Conservation (phyloP, 441 rosid genomes). For the Raphanus hybrid region DNA sequence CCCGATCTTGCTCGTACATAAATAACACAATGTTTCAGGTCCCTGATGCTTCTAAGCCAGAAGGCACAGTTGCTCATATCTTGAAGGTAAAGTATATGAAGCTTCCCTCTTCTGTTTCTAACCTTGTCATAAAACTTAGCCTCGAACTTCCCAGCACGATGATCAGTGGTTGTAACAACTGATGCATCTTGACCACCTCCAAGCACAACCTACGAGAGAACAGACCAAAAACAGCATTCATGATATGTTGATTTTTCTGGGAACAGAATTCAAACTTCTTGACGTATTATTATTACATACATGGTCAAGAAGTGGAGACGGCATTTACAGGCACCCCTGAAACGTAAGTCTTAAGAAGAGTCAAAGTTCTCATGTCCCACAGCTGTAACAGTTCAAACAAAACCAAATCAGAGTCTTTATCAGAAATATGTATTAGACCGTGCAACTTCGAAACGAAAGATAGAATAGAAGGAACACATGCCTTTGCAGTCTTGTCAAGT, state of each 20-base stretch:
- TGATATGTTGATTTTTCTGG: too few species aligned
- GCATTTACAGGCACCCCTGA: slow-evolving; percentile 53
- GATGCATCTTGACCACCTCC: slow-evolving; percentile 99
- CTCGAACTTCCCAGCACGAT: slow-evolving; percentile 30
- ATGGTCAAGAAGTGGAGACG: slow-evolving; percentile 91
- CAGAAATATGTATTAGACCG: background rate
- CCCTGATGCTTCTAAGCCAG: slow-evolving; percentile 85
- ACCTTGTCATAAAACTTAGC: slow-evolving; percentile 30
- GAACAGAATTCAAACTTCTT: background rate
- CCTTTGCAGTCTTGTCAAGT: slow-evolving; percentile 95
- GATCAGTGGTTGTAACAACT: slow-evolving; percentile 60
- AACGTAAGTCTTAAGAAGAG: slow-evolving; percentile 26
- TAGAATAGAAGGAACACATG: slow-evolving; percentile 20
- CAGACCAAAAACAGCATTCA: background rate
- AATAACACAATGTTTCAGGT: slow-evolving; percentile 76
- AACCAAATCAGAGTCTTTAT: slow-evolving; percentile 17
- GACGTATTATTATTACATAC: slow-evolving; percentile 47
- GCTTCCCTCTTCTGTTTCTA: background rate
- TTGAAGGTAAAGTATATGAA: slow-evolving; percentile 57
- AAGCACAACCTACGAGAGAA: slow-evolving; percentile 69
- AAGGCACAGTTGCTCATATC: slow-evolving; percentile 88
- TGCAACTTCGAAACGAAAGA: slow-evolving; percentile 11
- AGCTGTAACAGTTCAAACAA: slow-evolving; percentile 52
- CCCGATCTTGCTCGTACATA: too few species aligned
- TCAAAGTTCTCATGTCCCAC: slow-evolving; percentile 77